phyloP scores from a whole-genome alignment of 2,329 filamentous ascomycete genomes.

The Xylaria multiplex region DNA sequence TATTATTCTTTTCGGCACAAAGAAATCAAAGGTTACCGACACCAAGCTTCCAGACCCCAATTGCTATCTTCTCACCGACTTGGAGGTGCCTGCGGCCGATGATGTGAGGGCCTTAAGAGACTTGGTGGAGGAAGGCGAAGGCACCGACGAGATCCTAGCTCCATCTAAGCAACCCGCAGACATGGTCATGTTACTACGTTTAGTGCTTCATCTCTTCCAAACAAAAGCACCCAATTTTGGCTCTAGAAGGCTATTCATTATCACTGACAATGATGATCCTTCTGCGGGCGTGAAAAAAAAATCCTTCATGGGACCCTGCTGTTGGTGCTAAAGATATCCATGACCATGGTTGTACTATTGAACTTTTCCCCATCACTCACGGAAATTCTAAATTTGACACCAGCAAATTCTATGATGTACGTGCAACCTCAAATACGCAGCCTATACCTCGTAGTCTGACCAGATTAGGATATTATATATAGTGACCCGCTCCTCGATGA shows the following conservation, averaged over 20 bases:
- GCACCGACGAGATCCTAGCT: slow-evolving; percentile 73
- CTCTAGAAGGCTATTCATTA: slow-evolving; percentile 90
- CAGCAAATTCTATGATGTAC: slow-evolving; percentile 89
- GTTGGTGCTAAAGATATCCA: slow-evolving; percentile 94
- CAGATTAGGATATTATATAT: slow-evolving; percentile 84
- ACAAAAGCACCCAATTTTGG: slow-evolving; percentile 95
- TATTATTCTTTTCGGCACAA: slow-evolving; percentile 88
- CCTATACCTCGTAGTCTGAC: slow-evolving; percentile 40
- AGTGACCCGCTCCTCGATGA: slow-evolving; percentile 78
- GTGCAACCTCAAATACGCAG: slow-evolving; percentile 37
- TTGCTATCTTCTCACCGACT: slow-evolving; percentile 89
- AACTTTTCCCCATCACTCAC: slow-evolving; percentile 88
- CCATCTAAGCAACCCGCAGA: slow-evolving; percentile 75
- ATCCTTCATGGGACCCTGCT: slow-evolving; percentile 77
- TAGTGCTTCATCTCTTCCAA: slow-evolving; percentile 95
- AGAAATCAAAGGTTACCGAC: slow-evolving; percentile 54
- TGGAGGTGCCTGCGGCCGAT: slow-evolving; percentile 85
- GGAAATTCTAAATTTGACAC: slow-evolving; percentile 78
- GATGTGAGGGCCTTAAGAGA: slow-evolving; percentile 84
- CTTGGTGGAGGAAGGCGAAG: slow-evolving; percentile 81
- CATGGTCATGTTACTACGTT: slow-evolving; percentile 92
- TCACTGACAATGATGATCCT: slow-evolving; percentile 93
- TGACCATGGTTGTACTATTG: slow-evolving; percentile 89
- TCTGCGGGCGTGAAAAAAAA: slow-evolving; percentile 82
- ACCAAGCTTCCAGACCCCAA: slow-evolving; percentile 78